Percentiles rank a stretch among this genome's conserved stretches.
phyloP scores from a whole-genome alignment of 768 basidiomycete genomes.

The Lentinula detonsa region DNA sequence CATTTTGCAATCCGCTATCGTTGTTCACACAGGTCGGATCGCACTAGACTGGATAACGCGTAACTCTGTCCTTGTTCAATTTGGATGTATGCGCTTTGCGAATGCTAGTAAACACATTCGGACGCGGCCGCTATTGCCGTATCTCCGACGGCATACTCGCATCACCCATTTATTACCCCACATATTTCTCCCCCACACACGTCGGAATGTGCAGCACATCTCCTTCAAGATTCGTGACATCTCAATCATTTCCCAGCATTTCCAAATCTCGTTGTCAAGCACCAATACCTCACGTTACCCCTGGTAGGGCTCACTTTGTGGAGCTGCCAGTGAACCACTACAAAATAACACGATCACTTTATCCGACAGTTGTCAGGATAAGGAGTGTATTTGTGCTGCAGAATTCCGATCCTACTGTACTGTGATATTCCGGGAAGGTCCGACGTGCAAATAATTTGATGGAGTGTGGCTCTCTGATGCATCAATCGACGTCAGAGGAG shows the following conservation, averaged over 20 bases:
- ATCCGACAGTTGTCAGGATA: too few relatives aligned
- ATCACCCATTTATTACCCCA: not conserved
- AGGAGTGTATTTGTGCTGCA: too few relatives aligned
- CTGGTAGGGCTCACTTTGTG: too few relatives aligned
- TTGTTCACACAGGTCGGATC: not conserved
- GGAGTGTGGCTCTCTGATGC: not conserved
- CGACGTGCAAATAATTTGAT: too few relatives aligned
- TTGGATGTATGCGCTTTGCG: too few relatives aligned
- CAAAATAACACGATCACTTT: too few relatives aligned
- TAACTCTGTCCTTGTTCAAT: too few relatives aligned
- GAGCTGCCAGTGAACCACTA: too few relatives aligned
- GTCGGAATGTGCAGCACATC: not conserved
- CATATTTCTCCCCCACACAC: not conserved
- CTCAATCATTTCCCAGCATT: not conserved
- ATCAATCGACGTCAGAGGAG: not conserved
- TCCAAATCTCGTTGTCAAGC: not conserved
- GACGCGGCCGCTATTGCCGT: not conserved
- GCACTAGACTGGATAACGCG: too few relatives aligned
- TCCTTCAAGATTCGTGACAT: too few relatives aligned
- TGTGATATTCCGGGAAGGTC: too few relatives aligned
- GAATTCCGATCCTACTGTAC: too few relatives aligned
- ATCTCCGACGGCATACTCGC: not conserved
- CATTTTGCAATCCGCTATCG: not conserved
- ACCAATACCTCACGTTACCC: not conserved
- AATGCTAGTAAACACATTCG: not conserved